Evolutionary conservation across 2,329 filamentous ascomycete genomes (phyloP), one percentile per base, ranked within the genome.

Genomic region (Trichoderma sp.): DNA sequence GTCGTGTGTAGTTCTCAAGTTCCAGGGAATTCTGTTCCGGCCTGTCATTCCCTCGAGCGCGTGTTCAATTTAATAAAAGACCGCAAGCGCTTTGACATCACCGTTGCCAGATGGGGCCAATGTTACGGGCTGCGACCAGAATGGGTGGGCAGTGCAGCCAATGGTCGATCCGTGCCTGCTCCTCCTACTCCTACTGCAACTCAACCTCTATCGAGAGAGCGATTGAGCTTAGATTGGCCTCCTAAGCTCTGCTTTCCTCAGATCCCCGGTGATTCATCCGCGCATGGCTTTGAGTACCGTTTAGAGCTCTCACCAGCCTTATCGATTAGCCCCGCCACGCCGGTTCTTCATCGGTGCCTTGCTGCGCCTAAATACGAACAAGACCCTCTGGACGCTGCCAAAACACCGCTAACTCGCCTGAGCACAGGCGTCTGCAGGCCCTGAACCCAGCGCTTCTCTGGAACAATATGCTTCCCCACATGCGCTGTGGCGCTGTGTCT

Each of bases 311-410:
- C n/a, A 52, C 39, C 39, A 66, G 52, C 54, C 64, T 66, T 66
- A 66, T 66, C 64, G 64, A 66, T 66, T 58, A 66, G 34, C 54
- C 54, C 64, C 64, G 52, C 64, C 24, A 30, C 54, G 24, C 34
- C 52, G 28, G 39, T 14, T 64, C 60, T 51, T 51, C 24, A 4
- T 66, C 63, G 37, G 64, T 49, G 54, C 54, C 54, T 49, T 58
- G 18, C 11, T 28, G n/a, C 11, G 54, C 54, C 54, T 18, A 56
- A 56, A 32, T 56, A 28, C 51, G 51, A 54, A 28, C 14, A 11
- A 52, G 39, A 18, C 18, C 14, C 37, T 39, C 37, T 14, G 21
- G 18, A 16, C 14, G 21, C 26, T 52, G 1, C 24, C 51, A 18
- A 30, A 16, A 18, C 11, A 49, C 49, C 39, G 39, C 64, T 59